A percentile compares a stretch with the other conserved stretches of the same genome.
phyloP scores from a whole-genome alignment of 1,139 yeast species.

The Candida dubliniensis region DNA sequence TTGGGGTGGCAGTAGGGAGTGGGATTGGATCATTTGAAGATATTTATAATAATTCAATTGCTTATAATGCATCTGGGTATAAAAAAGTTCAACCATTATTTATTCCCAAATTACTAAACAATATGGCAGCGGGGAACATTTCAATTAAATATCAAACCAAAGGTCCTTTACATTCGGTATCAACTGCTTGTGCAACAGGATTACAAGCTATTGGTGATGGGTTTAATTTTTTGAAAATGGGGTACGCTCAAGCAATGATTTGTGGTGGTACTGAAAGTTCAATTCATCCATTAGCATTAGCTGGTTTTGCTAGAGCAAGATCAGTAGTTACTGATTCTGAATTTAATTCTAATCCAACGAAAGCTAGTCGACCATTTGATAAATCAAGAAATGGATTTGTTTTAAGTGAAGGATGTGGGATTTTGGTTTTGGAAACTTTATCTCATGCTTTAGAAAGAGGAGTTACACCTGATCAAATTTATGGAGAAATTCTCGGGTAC shows the following conservation, averaged over 20 bases:
- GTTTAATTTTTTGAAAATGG: constrained; percentile 70
- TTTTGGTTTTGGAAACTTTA: constrained; percentile 70
- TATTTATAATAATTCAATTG: constrained; percentile 57
- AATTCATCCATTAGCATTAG: constrained; percentile 81
- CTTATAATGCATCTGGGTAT: constrained; percentile 55
- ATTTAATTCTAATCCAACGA: constrained; percentile 58
- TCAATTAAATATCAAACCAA: constrained; percentile 72
- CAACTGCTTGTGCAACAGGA: constrained; percentile 98
- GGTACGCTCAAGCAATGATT: constrained; percentile 81
- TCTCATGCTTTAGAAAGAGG: constrained; percentile 74
- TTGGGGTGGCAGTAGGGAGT: constrained; percentile 87
- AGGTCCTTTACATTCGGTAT: constrained; percentile 87
- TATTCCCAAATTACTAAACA: constrained; percentile 78
- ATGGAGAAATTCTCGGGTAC: constrained; percentile 83
- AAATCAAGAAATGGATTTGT: constrained; percentile 79
- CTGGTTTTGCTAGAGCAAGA: constrained; percentile 91
- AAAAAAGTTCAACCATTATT: constrained; percentile 80
- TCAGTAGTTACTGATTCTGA: constrained; percentile 68
- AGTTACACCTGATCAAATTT: constrained; percentile 52
- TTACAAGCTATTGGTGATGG: constrained; percentile 95
- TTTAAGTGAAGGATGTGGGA: constrained; percentile 90
- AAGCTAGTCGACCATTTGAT: constrained; percentile 90
- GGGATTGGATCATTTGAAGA: constrained; percentile 92
- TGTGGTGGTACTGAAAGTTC: constrained; percentile 94
- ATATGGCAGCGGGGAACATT: constrained; percentile 94